These are phyloP conservation scores for Gastrolobium bilobum DNA, from an alignment of 306 rosid species.

Conservation along the genomic window DNA sequence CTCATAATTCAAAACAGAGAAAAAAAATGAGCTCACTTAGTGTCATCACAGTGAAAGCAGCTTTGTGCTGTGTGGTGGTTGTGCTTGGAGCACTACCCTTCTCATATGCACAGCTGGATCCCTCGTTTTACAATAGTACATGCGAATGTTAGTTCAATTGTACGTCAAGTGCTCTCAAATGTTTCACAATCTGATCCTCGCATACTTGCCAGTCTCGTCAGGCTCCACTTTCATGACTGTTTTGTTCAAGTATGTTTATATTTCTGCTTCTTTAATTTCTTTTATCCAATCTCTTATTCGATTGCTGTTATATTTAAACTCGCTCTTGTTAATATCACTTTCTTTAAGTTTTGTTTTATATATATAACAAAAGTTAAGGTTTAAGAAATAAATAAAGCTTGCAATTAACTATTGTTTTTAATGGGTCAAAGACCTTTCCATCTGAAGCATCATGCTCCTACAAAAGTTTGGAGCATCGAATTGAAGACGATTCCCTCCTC, in stretches of 20 bases:
- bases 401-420: no score
- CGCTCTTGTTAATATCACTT: no score
- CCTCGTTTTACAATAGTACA: conserved; percentile 49
- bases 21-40: conserved; percentile 22
- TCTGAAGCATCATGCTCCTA: no score
- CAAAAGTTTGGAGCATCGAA: no score
- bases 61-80: conserved; percentile 13
- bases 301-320: no score
- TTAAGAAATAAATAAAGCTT: no score
- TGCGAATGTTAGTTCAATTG: conserved; percentile 49
- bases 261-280: not conserved
- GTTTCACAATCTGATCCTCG: conserved; percentile 56
- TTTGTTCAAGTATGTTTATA: conserved; percentile 59
- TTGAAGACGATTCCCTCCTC: no score
- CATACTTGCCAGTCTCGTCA: conserved; percentile 59
- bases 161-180: conserved; percentile 36
- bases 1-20: not conserved
- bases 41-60: not conserved
- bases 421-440: no score
- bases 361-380: no score
- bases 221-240: conserved; percentile 76
- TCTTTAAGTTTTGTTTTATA: no score
- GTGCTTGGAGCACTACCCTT: conserved; percentile 45
- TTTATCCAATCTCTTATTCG: not conserved
- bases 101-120: conserved; percentile 53